Percentiles rank a stretch among this genome's conserved stretches.
Conservation (phyloP, 495 filamentous ascomycete genomes). For the Melanomma pulvis-pyrius region DNA sequence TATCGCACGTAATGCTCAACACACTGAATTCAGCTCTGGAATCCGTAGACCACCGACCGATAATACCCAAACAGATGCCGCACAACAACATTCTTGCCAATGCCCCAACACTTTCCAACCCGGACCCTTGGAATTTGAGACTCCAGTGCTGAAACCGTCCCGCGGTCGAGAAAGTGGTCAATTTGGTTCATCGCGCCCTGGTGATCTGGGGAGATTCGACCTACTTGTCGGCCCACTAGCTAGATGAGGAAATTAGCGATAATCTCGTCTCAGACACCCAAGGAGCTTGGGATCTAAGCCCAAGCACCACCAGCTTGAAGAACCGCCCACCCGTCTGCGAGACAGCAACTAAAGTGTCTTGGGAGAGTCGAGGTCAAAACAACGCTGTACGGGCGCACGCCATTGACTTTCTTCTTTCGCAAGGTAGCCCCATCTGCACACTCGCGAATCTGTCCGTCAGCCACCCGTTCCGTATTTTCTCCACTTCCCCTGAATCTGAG, state of each 20-base stretch:
- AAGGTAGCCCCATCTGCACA: neutral
- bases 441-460: neutral
- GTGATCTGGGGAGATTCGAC: neutral
- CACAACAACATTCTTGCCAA: too few species aligned
- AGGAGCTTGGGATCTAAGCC: too few species aligned
- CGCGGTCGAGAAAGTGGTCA: neutral
- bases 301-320: neutral
- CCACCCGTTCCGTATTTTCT: neutral
- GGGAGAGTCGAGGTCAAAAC: neutral
- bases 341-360: neutral
- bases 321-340: neutral
- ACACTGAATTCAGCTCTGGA: too few species aligned
- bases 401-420: neutral
- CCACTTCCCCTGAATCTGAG: neutral
- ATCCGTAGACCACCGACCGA: too few species aligned
- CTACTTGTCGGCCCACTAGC: neutral
- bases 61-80: too few species aligned
- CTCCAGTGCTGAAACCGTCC: neutral
- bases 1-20: too few species aligned
- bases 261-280: too few species aligned
- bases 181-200: neutral
- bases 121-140: neutral
- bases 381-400: neutral
- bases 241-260: too few species aligned
- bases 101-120: too few species aligned